Conservation (phyloP, 495 filamentous ascomycete genomes). For the Penicillium turbatum region DNA sequence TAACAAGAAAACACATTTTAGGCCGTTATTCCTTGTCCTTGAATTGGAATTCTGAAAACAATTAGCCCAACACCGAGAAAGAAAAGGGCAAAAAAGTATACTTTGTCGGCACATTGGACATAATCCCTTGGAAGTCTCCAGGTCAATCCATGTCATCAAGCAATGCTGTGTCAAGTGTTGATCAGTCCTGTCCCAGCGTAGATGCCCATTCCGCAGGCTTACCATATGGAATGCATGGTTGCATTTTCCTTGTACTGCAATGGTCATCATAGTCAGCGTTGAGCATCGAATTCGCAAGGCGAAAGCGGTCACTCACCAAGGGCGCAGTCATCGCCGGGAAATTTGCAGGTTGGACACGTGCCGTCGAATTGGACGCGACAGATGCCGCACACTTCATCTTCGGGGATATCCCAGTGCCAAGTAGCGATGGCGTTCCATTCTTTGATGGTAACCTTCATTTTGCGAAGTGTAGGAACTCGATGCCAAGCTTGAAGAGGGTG, state of each 20-base stretch:
- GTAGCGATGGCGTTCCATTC: slow-evolving; percentile 91
- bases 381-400: slow-evolving; percentile 97
- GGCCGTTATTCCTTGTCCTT: slow-evolving; percentile 43
- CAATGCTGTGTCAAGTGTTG: slow-evolving; percentile 63
- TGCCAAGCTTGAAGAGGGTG: not conserved
- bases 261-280: not conserved
- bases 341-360: slow-evolving; percentile 97
- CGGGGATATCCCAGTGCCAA: slow-evolving; percentile 97
- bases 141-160: slow-evolving; percentile 91
- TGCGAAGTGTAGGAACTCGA: slow-evolving; percentile 3
- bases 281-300: not conserved
- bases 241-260: slow-evolving; percentile 85
- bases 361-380: slow-evolving; percentile 97
- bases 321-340: slow-evolving; percentile 91
- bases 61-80: slow-evolving; percentile 20
- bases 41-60: slow-evolving; percentile 65
- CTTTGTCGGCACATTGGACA: slow-evolving; percentile 98
- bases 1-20: slow-evolving; percentile 3
- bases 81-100: slow-evolving; percentile 39
- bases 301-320: slow-evolving; percentile 58
- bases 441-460: slow-evolving; percentile 91
- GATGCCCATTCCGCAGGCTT: slow-evolving; percentile 18
- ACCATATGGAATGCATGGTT: slow-evolving; percentile 98
- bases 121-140: slow-evolving; percentile 86
- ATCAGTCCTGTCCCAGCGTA: slow-evolving; percentile 4